Evolutionary conservation across 208 protist species (phyloP), one percentile per base, ranked within the genome.

Genomic region (Acanthamoeba lenticulata): DNA sequence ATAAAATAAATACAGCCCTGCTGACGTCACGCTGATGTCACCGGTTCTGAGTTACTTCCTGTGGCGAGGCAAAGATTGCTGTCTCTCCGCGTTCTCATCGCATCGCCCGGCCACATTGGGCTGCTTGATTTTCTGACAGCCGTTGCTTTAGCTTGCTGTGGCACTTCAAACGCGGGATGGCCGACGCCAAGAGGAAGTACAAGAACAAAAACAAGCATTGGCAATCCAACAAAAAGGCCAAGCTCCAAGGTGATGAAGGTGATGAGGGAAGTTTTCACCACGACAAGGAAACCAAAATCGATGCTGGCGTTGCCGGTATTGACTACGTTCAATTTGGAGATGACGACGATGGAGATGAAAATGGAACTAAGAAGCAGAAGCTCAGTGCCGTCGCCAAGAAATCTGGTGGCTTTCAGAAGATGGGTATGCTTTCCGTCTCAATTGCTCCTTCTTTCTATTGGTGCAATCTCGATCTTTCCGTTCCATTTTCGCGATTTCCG

Each of bases 371-470:
- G 15, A 85, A 85, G 74, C 7, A 85, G 74, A 85, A 85, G 44
- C 74, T 55, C 36, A 55, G 11, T 24, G 29, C 6, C 40, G 74
- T 85, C 15, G 74, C 74, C 74, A 85, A 85, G 74, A 85, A 85
- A 45, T 85, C 74, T 5, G 74, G 74, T 13, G 74, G 74, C 29
- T 85, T 85, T n/a, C 74, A 85, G 44, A 85, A 85, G 74, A 85
- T 85, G 74, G 74, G 74, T 85, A 24, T 17, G 74, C 27, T 7
- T 27, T 19, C 24, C 24, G 19, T 65, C 24, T 65, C 24, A n/a
- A 24, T 65, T n/a, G 24, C 57, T 65, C 57, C 57, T 65, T 32
- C 34, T 17, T 15, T 17, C 34, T 27, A 74, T 13, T 74, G 17
- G 65, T 27, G 5, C 19, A 74, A 74, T 32, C 13, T 19, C 65